A percentile compares a stretch with the other conserved stretches of the same genome.
Conservation (phyloP, 192 early-diverging fungal genomes). For the Haplosporangium gracile region DNA sequence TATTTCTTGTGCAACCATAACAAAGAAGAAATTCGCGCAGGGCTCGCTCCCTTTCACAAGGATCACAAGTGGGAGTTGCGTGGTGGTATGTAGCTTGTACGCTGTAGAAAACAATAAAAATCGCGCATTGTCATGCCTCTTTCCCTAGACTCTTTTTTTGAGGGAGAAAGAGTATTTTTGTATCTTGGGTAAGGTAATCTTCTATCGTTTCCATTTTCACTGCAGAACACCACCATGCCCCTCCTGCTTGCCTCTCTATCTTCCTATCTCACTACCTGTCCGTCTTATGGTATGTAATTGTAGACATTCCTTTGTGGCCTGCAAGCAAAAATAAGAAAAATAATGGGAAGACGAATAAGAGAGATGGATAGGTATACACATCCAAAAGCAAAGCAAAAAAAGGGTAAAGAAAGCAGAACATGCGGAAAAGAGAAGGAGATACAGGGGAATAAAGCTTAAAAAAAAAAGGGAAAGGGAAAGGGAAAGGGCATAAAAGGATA, state of each 20-base stretch:
- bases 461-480: too few relatives aligned
- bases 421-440: too few relatives aligned
- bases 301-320: background rate
- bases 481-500: too few relatives aligned
- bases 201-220: background rate
- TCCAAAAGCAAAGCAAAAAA: too few relatives aligned
- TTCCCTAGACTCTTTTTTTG: background rate
- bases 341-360: background rate
- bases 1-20: background rate
- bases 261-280: background rate
- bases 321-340: background rate
- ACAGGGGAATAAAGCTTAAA: too few relatives aligned
- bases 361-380: too few relatives aligned
- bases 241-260: background rate
- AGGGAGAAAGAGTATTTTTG: too few relatives aligned
- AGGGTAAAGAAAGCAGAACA: too few relatives aligned
- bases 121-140: background rate
- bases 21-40: background rate
- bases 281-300: background rate
- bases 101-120: background rate
- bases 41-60: background rate
- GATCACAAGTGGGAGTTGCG: too few relatives aligned
- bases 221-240: background rate
- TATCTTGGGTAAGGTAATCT: background rate
- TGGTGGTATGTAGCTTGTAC: background rate